phyloP scores from a whole-genome alignment of 768 basidiomycete genomes.

The Xerocomus brunneocitrinus region DNA sequence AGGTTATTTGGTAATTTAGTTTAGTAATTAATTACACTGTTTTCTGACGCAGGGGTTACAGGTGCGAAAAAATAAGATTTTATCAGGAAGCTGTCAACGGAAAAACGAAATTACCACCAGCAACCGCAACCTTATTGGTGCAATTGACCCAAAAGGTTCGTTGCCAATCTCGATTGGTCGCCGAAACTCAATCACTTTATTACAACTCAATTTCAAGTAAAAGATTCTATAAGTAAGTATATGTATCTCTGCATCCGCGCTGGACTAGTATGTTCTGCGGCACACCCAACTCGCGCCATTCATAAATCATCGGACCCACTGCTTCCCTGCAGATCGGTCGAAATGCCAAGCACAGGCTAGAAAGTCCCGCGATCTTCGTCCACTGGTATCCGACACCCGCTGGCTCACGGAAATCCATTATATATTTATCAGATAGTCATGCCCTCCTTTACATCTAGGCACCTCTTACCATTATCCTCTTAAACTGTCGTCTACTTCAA shows the following conservation, averaged over 20 bases:
- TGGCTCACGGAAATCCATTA: constrained; percentile 4
- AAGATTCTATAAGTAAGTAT: background rate
- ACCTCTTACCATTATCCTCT: background rate
- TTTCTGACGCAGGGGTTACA: constrained; percentile 23
- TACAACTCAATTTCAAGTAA: constrained; percentile 38
- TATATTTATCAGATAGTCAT: constrained; percentile 14
- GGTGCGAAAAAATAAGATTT: constrained; percentile 16
- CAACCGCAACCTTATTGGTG: constrained; percentile 35
- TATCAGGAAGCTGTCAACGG: constrained; percentile 26
- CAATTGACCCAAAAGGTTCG: constrained; percentile 37
- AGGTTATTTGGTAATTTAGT: constrained; percentile 28
- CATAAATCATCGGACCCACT: constrained; percentile 11
- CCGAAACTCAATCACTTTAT: constrained; percentile 52
- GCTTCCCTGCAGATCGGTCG: constrained; percentile 23
- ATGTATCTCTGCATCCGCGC: background rate
- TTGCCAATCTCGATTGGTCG: constrained; percentile 41
- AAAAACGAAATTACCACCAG: constrained; percentile 26
- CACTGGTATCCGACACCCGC: background rate
- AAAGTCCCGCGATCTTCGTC: constrained; percentile 24
- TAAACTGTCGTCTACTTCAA: no score
- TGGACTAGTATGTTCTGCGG: background rate
- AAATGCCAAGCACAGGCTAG: constrained; percentile 9
- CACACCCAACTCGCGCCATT: background rate
- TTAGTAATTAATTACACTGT: constrained; percentile 38
- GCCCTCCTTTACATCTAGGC: background rate